Percentiles rank a stretch among this genome's conserved stretches.
Conservation (phyloP, 2,329 filamentous ascomycete genomes). For the Diaporthe ampelina region DNA sequence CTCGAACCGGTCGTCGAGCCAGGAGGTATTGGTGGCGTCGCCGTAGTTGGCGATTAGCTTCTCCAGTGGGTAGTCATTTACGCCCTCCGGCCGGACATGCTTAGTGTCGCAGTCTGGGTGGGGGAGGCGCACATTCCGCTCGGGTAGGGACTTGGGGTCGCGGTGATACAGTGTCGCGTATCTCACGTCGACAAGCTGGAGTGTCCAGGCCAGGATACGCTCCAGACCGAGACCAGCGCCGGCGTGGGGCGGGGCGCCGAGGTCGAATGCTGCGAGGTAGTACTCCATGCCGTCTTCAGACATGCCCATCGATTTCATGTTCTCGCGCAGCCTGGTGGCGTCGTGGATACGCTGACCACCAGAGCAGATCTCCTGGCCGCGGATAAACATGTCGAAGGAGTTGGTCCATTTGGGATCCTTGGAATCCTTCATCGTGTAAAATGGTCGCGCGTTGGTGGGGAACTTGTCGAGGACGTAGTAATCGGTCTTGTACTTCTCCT, state of each 20-base stretch:
- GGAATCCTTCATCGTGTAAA: slow-evolving; percentile 90
- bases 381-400: slow-evolving; percentile 95
- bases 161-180: slow-evolving; percentile 89
- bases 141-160: slow-evolving; percentile 88
- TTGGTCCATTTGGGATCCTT: slow-evolving; percentile 82
- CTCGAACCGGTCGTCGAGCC: slow-evolving; percentile 89
- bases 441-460: slow-evolving; percentile 84
- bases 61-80: slow-evolving; percentile 68
- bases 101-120: slow-evolving; percentile 89
- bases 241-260: slow-evolving; percentile 89
- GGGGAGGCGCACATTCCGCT: slow-evolving; percentile 75
- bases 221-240: slow-evolving; percentile 93
- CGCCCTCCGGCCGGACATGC: slow-evolving; percentile 59
- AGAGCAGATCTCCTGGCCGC: slow-evolving; percentile 92
- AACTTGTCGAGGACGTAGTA: slow-evolving; percentile 98
- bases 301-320: slow-evolving; percentile 82
- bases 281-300: slow-evolving; percentile 88
- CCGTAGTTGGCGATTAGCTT: slow-evolving; percentile 96
- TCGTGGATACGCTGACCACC: slow-evolving; percentile 95
- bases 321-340: slow-evolving; percentile 78
- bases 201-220: slow-evolving; percentile 86
- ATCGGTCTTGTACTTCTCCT: slow-evolving; percentile 88
- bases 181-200: slow-evolving; percentile 90
- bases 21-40: slow-evolving; percentile 93
- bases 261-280: slow-evolving; percentile 89